Evolutionary conservation across 169 alveolate genomes (phyloP), one percentile per base, ranked within the genome.

Genomic region (Neospora caninum): DNA sequence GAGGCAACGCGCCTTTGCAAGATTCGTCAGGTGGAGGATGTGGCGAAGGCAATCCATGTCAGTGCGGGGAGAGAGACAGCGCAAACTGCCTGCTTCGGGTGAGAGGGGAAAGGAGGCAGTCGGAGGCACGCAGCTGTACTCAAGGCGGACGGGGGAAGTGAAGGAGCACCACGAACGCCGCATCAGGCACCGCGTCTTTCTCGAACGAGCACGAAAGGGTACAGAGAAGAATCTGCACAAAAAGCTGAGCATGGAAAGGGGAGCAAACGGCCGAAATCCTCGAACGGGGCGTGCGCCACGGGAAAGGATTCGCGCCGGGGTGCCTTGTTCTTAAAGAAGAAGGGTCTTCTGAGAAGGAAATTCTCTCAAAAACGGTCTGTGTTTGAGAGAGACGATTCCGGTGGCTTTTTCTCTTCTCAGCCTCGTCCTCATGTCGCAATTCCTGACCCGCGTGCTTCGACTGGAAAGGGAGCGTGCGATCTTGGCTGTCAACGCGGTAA

Each of bases 1-100:
- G 54, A 43, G 9, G 93, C 80, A 0, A 25, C 31, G 13, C 36
- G 34, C 29, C 88, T 91, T 34, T 91, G 93, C 80, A 39, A 9
- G 22, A 6, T 91, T 0, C 41, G 25, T 25, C 25, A 73, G 18
- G 69, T 73, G 49, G 39, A n/a, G 27, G 88, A 91, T 0, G 93
- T 91, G 42, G 36, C 34, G 38, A 43, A 73, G 34, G 42, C 31
- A 38, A 25, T 91, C 18, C 93, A 91, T 25, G 53, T 88, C 80
- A 41, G 45, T 7, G 93, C 93, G 6, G 93, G 88, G 27, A 38
- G 45, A n/a, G 93, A 91, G 83, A 91, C 70, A 42, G 93, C 93
- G 7, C 93, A 91, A 53, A 91, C 93, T 39, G 93, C 88, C 43
- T 91, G 93, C 49, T 91, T 91, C 88, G 88, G 93, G 93, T 91